Base-by-base conservation (phyloP, 345 rosid genomes). In the Melastoma malabathricum region DNA sequence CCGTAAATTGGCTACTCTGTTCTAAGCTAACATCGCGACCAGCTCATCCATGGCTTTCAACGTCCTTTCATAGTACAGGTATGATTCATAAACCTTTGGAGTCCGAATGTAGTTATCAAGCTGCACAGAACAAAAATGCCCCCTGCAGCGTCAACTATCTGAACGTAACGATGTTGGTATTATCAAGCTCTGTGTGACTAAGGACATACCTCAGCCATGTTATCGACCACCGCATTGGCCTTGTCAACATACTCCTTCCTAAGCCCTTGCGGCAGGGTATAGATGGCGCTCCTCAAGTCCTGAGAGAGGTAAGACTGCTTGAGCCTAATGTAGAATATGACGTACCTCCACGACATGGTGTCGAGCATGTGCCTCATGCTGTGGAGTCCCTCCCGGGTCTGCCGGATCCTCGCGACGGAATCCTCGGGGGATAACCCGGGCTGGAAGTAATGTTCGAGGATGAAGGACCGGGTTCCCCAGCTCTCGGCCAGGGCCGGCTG, bases 11-110 rank as follows among this genome's bases (percentile, higher is more conserved):
- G 6, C 3, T 27, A 27, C 31, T 27, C 31, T 6, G 6, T 27
- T 27, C 31, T 27, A 27, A 27, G 31, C 3, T 3, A 27, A 27
- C 31, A 27, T 27, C 3, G 4, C 6, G 31, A 27, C 31, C 31
- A 27, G 31, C 6, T 27, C 31, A 27, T 27, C 31, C 4, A 27
- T 27, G 31, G 31, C 3, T 27, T 27, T 27, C 31, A 27, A 27
- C 31, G 31, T 27, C 31, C 31, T 27, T 27, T 27, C 31, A 6
- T 27, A 27, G 31, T 75, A 86, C 22, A 86, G 49, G 59, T 84
- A 86, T 3, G 96, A 90, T 65, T 86, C 93, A n/a, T 90, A 90
- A 15, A 84, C 89, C 63, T 76, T 90, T 1, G 96, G 96, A 18
- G 87, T 78, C 14, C 96, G 77, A 10, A 90, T 78, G 49, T 73